Percentiles rank a stretch among this genome's conserved stretches.
phyloP scores from a whole-genome alignment of 208 protist species.

The Trypanosomatidae sp. region DNA sequence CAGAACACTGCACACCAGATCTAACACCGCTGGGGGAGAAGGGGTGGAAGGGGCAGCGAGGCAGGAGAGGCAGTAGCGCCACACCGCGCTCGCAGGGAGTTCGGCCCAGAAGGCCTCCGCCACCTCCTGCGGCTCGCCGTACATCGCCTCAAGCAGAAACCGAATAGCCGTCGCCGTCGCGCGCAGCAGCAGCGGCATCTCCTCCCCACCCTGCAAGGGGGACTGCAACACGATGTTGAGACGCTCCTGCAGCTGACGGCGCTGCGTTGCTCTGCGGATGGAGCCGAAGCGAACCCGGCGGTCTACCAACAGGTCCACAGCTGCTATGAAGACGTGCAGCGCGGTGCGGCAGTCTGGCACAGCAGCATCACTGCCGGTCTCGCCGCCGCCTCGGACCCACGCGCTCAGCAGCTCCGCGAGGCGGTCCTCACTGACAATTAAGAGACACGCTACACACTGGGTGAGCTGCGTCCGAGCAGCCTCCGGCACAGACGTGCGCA shows the following conservation, averaged over 20 bases:
- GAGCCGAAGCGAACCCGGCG: slow-evolving; percentile 56
- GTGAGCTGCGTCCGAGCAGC: slow-evolving; percentile 40
- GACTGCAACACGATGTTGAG: slow-evolving; percentile 35
- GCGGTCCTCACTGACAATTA: slow-evolving; percentile 39
- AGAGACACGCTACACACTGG: slow-evolving; percentile 42
- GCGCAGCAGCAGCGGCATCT: slow-evolving; percentile 32
- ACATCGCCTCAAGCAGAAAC: slow-evolving; percentile 50
- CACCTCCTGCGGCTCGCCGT: slow-evolving; percentile 56
- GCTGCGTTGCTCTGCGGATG: slow-evolving; percentile 57
- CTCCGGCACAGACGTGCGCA: background rate
- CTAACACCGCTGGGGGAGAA: slow-evolving; percentile 9
- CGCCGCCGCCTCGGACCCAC: slow-evolving; percentile 10
- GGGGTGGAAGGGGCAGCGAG: slow-evolving; percentile 8
- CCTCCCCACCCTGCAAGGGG: slow-evolving; percentile 3
- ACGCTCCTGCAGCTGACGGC: slow-evolving; percentile 45
- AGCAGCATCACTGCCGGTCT: background rate
- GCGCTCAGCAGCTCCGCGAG: slow-evolving; percentile 18
- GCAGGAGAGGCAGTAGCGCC: slow-evolving; percentile 34
- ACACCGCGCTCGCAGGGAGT: slow-evolving; percentile 47
- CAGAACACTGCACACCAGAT: slow-evolving; percentile 49
- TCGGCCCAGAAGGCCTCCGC: slow-evolving; percentile 47
- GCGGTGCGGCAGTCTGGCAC: slow-evolving; percentile 12
- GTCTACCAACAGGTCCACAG: slow-evolving; percentile 65
- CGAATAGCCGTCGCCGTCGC: slow-evolving; percentile 32
- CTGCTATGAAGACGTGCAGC: slow-evolving; percentile 33